A percentile compares a stretch with the other conserved stretches of the same genome.
Evolutionary conservation across 2,329 filamentous ascomycete species (phyloP).

Genomic region (Monosporascus sp.): DNA sequence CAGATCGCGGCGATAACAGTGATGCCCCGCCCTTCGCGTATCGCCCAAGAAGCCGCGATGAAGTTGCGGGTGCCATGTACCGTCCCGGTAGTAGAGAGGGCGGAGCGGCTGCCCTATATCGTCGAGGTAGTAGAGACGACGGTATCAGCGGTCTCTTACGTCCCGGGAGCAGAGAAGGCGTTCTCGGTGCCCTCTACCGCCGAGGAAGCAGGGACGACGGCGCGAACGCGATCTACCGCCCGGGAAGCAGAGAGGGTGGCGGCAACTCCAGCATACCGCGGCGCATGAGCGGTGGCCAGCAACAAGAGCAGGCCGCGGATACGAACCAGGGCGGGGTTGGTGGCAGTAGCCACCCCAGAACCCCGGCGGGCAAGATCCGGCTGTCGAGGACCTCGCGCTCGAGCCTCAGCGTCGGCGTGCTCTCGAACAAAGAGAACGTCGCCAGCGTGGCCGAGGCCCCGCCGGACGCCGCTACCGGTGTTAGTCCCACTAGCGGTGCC

Average conservation of each 20-base stretch:
- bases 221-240: too few relatives aligned
- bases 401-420: slow-evolving; percentile 12
- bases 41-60: slow-evolving; percentile 27
- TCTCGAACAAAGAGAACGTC: slow-evolving; percentile 23
- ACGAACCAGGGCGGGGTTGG: neutral
- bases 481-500: slow-evolving; percentile 1
- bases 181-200: too few relatives aligned
- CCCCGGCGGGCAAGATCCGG: slow-evolving; percentile 10
- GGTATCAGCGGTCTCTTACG: too few relatives aligned
- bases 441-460: slow-evolving; percentile 7
- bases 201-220: too few relatives aligned
- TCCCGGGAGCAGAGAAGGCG: too few relatives aligned
- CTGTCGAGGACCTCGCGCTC: slow-evolving; percentile 16
- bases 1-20: slow-evolving; percentile 22
- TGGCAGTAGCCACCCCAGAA: slow-evolving; percentile 1
- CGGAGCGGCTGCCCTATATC: neutral
- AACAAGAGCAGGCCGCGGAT: neutral
- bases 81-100: slow-evolving; percentile 21
- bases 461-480: slow-evolving; percentile 8
- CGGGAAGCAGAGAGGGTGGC: slow-evolving; percentile 16
- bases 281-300: slow-evolving; percentile 14
- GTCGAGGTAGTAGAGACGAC: too few relatives aligned
- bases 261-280: slow-evolving; percentile 18
- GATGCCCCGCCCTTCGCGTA: slow-evolving; percentile 20
- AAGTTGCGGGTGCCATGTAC: slow-evolving; percentile 1